Evolutionary conservation across 2,329 filamentous ascomycete genomes (phyloP).

Genomic region (Curvularia sp.): DNA sequence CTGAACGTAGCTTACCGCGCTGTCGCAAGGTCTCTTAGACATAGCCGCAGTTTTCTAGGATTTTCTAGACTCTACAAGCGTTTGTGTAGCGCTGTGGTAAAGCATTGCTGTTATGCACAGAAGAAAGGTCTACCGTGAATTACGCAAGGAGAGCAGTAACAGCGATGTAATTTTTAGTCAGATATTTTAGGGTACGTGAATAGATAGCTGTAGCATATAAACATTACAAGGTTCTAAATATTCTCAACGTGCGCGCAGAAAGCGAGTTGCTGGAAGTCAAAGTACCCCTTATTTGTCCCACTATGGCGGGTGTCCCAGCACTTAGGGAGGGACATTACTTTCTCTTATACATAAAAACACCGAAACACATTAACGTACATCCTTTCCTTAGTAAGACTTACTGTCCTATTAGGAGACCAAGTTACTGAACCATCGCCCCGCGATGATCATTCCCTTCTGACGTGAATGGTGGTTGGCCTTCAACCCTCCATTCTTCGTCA

Average conservation of each 20-base stretch:
- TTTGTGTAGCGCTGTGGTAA: constrained; percentile 1
- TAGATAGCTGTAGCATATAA: constrained; percentile 2
- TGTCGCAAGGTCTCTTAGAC: not conserved
- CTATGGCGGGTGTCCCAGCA: constrained; percentile 12
- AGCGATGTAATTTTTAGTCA: constrained; percentile 7
- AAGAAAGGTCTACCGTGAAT: not conserved
- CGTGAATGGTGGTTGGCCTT: too few relatives aligned
- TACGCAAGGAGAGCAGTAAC: not conserved
- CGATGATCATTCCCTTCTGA: too few relatives aligned
- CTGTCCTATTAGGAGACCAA: too few relatives aligned
- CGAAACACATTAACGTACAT: too few relatives aligned
- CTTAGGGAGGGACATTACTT: constrained; percentile 1
- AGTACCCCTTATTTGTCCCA: constrained; percentile 12
- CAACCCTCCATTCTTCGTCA: too few relatives aligned
- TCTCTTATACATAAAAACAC: too few relatives aligned
- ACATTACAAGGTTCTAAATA: not conserved
- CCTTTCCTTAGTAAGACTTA: too few relatives aligned
- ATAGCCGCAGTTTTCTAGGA: not conserved
- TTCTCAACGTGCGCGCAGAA: constrained; percentile 2
- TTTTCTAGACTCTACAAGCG: constrained; percentile 1
- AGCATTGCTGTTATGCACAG: not conserved
- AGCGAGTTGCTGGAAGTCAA: constrained; percentile 7
- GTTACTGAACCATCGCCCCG: too few relatives aligned
- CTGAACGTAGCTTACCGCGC: constrained; percentile 1
- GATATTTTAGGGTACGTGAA: not conserved